Evolutionary conservation across 1,284 basidiomycete species (phyloP).

Genomic region (Takashimella tepidaria): DNA sequence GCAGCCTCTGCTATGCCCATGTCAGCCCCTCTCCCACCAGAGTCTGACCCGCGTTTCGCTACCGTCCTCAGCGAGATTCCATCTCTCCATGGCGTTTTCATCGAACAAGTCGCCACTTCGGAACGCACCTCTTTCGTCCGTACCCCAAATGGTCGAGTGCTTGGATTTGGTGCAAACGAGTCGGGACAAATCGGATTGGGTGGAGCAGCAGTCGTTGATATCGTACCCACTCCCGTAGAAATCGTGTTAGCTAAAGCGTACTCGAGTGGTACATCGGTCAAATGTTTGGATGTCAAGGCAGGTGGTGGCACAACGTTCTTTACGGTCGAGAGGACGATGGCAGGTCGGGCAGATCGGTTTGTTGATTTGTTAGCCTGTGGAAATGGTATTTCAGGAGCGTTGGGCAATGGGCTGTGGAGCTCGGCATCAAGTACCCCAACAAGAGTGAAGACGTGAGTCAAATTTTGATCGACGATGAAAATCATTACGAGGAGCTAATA

Average conservation of each 20-base stretch:
- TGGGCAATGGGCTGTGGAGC: constrained; percentile 75
- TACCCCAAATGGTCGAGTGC: constrained; percentile 65
- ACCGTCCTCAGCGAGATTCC: constrained; percentile 75
- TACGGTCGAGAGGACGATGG: constrained; percentile 57
- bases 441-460: constrained; percentile 61
- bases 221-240: constrained; percentile 79
- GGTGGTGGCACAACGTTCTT: constrained; percentile 62
- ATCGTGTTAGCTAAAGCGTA: constrained; percentile 59
- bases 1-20: constrained; percentile 28
- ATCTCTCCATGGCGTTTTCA: constrained; percentile 60
- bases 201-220: constrained; percentile 59
- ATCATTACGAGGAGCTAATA: no score
- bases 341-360: constrained; percentile 37
- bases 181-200: constrained; percentile 82
- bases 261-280: constrained; percentile 55
- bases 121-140: constrained; percentile 67
- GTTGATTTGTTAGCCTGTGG: constrained; percentile 77
- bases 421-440: constrained; percentile 68
- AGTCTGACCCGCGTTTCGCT: constrained; percentile 61
- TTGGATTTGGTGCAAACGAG: constrained; percentile 87
- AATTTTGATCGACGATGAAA: no score
- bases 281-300: constrained; percentile 62
- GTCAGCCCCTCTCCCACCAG: constrained; percentile 24
- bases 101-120: constrained; percentile 69
- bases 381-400: constrained; percentile 71